phyloP scores from a whole-genome alignment of 306 rosid species.

The Styphnolobium japonicum region DNA sequence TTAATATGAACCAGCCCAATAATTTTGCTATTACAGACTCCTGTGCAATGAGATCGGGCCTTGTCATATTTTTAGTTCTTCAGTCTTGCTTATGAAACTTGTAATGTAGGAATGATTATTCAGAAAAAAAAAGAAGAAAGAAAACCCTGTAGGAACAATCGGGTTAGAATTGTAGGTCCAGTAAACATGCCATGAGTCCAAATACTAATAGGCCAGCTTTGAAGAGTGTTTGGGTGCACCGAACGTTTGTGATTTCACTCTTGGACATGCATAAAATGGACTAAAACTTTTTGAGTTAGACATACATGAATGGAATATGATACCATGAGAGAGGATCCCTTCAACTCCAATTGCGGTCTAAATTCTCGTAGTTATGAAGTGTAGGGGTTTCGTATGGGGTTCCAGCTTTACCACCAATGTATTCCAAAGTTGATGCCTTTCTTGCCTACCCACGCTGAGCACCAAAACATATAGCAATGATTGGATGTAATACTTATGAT shows the following conservation, averaged over 20 bases:
- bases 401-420: not conserved
- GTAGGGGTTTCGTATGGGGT: not conserved
- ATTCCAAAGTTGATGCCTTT: constrained; percentile 9
- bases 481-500: not conserved
- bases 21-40: not conserved
- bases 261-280: not conserved
- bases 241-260: not conserved
- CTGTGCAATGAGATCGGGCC: not conserved
- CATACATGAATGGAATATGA: not conserved
- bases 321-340: not conserved
- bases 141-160: not conserved
- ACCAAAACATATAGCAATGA: not conserved
- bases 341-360: not conserved
- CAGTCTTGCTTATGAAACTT: no score
- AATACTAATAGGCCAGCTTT: not conserved
- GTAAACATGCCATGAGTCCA: not conserved
- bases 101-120: no score
- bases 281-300: no score
- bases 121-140: no score
- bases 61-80: not conserved
- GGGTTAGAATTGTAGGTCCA: not conserved
- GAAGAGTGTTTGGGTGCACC: no score
- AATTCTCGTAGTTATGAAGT: not conserved
- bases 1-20: not conserved
- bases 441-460: not conserved